A percentile compares a stretch with the other conserved stretches of the same genome.
phyloP scores from a whole-genome alignment of 2,329 filamentous ascomycete genomes.

The Colletotrichum spinosum region DNA sequence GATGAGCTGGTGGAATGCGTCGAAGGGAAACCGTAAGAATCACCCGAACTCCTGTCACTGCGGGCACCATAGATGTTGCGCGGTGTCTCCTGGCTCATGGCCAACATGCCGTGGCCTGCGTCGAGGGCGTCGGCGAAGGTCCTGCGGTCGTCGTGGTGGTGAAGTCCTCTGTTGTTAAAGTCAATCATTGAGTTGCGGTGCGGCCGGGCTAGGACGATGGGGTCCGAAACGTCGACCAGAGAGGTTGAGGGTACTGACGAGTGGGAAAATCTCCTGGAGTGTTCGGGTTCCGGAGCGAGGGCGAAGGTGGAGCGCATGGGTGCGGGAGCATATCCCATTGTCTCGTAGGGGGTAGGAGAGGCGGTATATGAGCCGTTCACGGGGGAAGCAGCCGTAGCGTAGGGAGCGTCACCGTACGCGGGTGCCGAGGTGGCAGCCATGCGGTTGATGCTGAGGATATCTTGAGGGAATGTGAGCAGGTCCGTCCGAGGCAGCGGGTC shows the following conservation, averaged over 20 bases:
- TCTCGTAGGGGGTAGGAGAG: conserved; percentile 78
- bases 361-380: conserved; percentile 74
- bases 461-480: conserved; percentile 80
- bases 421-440: conserved; percentile 68
- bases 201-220: conserved; percentile 49
- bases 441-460: conserved; percentile 78
- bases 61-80: conserved; percentile 86
- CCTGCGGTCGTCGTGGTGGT: conserved; percentile 66
- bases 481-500: conserved; percentile 71
- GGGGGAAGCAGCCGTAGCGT: conserved; percentile 75
- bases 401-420: conserved; percentile 76
- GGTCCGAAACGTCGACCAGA: conserved; percentile 60
- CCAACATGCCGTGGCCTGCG: conserved; percentile 93
- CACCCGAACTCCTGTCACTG: conserved; percentile 77
- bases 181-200: conserved; percentile 75
- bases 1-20: conserved; percentile 89
- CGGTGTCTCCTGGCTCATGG: conserved; percentile 94
- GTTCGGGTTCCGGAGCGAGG: conserved; percentile 67
- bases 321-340: conserved; percentile 79
- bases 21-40: conserved; percentile 92
- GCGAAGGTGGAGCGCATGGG: conserved; percentile 70
- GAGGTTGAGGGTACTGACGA: conserved; percentile 76
- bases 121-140: conserved; percentile 91
- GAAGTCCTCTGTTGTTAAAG: conserved; percentile 53
- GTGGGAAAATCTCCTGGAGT: conserved; percentile 80